phyloP scores from a whole-genome alignment of 257 asterid genomes.

The Ilex asprella region DNA sequence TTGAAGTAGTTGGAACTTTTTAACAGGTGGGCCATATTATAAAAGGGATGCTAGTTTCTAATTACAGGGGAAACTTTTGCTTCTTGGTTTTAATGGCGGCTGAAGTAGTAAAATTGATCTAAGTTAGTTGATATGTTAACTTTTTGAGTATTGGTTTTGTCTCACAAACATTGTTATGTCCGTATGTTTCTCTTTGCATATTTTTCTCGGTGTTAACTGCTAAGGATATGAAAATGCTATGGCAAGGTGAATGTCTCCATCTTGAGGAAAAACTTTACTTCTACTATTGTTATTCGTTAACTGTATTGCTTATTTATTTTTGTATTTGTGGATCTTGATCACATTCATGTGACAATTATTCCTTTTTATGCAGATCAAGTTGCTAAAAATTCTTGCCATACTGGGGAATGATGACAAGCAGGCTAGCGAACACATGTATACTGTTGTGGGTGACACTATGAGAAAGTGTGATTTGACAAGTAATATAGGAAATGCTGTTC shows the following conservation, averaged over 20 bases:
- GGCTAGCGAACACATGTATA: constrained; percentile 95
- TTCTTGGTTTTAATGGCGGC: too few relatives aligned
- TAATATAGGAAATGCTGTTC: constrained; percentile 90
- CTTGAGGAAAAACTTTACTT: background rate
- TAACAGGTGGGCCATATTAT: too few relatives aligned
- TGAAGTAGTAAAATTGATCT: too few relatives aligned
- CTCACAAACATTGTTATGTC: too few relatives aligned
- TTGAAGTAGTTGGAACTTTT: too few relatives aligned
- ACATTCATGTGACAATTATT: background rate
- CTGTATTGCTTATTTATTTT: background rate
- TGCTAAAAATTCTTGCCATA: constrained; percentile 70
- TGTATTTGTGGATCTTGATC: background rate
- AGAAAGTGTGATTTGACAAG: constrained; percentile 77
- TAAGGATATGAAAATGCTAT: too few relatives aligned
- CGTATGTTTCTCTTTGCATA: too few relatives aligned
- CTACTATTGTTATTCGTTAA: background rate
- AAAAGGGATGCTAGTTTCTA: too few relatives aligned
- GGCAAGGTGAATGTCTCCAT: background rate
- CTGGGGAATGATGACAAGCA: constrained; percentile 87
- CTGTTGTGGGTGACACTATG: constrained; percentile 78
- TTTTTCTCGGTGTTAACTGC: too few relatives aligned
- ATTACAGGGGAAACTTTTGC: too few relatives aligned
- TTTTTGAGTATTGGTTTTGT: too few relatives aligned
- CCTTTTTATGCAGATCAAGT: constrained; percentile 58
- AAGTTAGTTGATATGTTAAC: too few relatives aligned